These are phyloP conservation scores for Quercus mongolica DNA, from an alignment of 306 rosid genomes.

Conservation along the genomic window DNA sequence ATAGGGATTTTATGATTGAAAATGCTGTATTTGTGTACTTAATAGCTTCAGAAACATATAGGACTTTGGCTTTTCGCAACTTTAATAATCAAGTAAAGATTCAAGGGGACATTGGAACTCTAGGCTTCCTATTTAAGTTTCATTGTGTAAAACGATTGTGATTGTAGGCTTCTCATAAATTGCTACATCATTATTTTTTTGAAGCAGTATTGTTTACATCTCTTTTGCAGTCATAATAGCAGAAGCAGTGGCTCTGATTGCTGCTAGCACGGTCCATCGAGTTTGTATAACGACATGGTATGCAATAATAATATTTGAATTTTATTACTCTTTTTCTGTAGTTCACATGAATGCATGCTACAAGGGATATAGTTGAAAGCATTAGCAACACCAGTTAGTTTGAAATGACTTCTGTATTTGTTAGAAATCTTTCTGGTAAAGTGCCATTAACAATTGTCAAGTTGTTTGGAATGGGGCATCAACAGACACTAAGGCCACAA, in stretches of 20 bases:
- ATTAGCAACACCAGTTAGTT: not conserved
- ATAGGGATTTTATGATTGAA: not conserved
- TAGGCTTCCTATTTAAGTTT: not conserved
- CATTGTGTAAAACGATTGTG: not conserved
- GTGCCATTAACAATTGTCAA: not conserved
- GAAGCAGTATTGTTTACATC: not conserved
- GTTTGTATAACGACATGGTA: constrained; percentile 95
- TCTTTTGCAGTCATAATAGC: constrained; percentile 65
- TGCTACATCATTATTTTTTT: not conserved
- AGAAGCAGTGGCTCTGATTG: constrained; percentile 76
- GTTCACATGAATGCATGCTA: not conserved
- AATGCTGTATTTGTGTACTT: not conserved
- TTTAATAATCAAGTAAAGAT: not conserved
- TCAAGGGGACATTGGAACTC: not conserved
- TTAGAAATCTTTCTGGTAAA: not conserved
- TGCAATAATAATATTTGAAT: not conserved
- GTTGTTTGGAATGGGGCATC: not conserved
- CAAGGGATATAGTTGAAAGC: not conserved
- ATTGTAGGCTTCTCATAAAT: not conserved
- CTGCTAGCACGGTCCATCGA: constrained; percentile 88
- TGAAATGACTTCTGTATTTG: not conserved
- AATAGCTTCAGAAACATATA: not conserved
- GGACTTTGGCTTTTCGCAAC: not conserved
- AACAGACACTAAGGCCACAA: too few relatives aligned
- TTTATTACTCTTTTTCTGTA: not conserved